Evolutionary conservation across 192 early-diverging fungal species (phyloP).

Genomic region (Backusella liffmaniae): DNA sequence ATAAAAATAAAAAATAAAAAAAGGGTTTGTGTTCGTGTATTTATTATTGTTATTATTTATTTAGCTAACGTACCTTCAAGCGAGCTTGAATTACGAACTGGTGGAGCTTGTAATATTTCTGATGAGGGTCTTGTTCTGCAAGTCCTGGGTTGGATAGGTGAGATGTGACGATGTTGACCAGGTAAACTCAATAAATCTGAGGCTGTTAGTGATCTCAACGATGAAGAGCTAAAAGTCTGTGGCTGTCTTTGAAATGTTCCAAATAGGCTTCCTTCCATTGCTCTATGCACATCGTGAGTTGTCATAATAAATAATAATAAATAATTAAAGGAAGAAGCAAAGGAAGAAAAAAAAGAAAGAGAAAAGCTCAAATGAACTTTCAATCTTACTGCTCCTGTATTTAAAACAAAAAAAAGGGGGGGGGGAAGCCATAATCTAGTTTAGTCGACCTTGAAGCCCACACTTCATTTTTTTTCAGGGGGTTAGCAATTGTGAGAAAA

Average conservation of each 20-base stretch:
- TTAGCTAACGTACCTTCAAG: conserved; percentile 10
- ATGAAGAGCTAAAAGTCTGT: neutral
- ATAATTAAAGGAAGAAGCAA: conserved; percentile 8
- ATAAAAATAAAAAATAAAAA: neutral
- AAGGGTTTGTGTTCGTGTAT: neutral
- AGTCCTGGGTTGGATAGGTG: neutral
- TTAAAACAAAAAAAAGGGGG: conserved; percentile 7
- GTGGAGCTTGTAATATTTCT: conserved; percentile 24
- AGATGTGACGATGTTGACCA: neutral
- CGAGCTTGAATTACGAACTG: neutral
- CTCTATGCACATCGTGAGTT: conserved; percentile 29
- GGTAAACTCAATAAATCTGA: conserved; percentile 24
- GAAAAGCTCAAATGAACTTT: neutral
- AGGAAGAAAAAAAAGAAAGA: conserved; percentile 16
- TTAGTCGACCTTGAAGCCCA: neutral
- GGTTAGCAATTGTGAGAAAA: neutral
- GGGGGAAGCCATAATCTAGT: neutral
- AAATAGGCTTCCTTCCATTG: conserved; percentile 24
- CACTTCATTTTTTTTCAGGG: neutral
- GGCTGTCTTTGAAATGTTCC: conserved; percentile 15
- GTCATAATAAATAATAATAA: conserved; percentile 13
- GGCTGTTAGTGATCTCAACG: conserved; percentile 22
- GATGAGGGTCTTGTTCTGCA: conserved; percentile 20
- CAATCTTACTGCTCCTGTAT: conserved; percentile 13
- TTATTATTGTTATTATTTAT: neutral